Base-by-base conservation (phyloP, 345 rosid species). In the Eucalyptus erythrocorys region DNA sequence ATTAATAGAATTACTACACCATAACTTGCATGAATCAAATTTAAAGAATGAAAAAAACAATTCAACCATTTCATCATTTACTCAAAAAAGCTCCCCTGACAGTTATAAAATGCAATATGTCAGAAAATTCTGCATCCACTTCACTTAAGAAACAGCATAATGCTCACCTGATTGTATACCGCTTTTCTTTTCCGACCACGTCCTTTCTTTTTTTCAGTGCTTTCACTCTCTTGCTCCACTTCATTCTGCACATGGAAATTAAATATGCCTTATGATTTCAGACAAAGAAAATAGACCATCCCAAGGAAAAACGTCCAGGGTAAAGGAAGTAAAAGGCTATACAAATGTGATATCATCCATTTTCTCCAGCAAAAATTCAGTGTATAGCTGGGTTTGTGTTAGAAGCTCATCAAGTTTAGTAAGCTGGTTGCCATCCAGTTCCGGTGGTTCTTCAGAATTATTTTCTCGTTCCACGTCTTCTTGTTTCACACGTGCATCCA, bases 301-400 rank as follows among this genome's bases (percentile, higher is more conserved):
- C 32, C 15, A 89, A 71, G 43, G 30, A 43, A 89, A 87, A 91
- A 66, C 5, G 76, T 85, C 19, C 48, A 90, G 50, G 43, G 61
- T 53, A 26, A 86, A 90, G 76, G 32, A 82, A 14, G 43, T 40
- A 40, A 79, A 82, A 87, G 90, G 86, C 85, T 32, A 82, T 95
- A 98, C 99, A 51, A 86, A 82, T 37, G 97, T 94, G 50, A 96
- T 96, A 89, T 95, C 94, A 30, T 96, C 99, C 96, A 98, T 98
- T 91, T 96, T 95, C 91, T 98, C 99, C 89, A 95, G 92, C 88
- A 98, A 93, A 88, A 97, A 96, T 93, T 97, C 96, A 8, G 99
- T 88, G 89, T 94, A 98, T 57, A 96, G 89, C 91, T 96, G 94
- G 34, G 99, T 94, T 92, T 96, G 98, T 4, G 98, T 95, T 90